Base-by-base conservation (phyloP, 805 yeast genomes). In the Metschnikowia proteae region DNA sequence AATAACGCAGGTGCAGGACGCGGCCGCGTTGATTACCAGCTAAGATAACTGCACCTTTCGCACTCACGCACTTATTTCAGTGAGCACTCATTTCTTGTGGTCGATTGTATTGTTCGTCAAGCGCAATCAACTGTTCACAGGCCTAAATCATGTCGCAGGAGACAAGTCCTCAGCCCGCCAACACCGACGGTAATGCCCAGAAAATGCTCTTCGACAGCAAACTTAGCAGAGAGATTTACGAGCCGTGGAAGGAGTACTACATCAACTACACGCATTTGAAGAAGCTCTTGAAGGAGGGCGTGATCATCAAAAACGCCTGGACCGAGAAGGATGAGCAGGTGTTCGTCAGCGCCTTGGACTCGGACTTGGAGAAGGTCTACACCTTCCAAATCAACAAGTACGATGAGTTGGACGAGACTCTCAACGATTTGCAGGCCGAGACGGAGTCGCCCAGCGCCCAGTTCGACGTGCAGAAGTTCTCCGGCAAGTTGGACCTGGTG, bases 201-300 rank as follows among this genome's bases (percentile, higher is more conserved):
- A 62, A 59, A 41, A 90, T 94, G 98, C 70, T 92, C 47, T 92
- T 92, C 62, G 96, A 96, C 46, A 88, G 80, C 44, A 88, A 87
- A 62, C 75, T 92, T 48, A 84, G 84, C 46, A 82, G 81, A 55
- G 97, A 91, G 64, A 81, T 82, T 32, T 89, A 86, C 67, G 82
- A 82, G 40, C 96, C 97, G 1, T 92, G 99, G 99, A 85, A 80
- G 64, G 79, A 76, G 30, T 76, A 82, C 60, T 87, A 86, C 62
- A 76, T 87, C 51, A 72, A 80, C 61, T 87, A 87, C 63, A 86
- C 79, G 56, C 68, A 68, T 35, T 68, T 87, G 61, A 86, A 86
- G 66, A 81, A 78, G 57, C 68, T 84, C 30, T 67, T 87, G 59
- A 86, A 85, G 63, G 95, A 87, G 62, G 83, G 81, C 44, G 80